Base-by-base conservation (phyloP, 2,329 filamentous ascomycete genomes). In the Podosphaera leucotricha region DNA sequence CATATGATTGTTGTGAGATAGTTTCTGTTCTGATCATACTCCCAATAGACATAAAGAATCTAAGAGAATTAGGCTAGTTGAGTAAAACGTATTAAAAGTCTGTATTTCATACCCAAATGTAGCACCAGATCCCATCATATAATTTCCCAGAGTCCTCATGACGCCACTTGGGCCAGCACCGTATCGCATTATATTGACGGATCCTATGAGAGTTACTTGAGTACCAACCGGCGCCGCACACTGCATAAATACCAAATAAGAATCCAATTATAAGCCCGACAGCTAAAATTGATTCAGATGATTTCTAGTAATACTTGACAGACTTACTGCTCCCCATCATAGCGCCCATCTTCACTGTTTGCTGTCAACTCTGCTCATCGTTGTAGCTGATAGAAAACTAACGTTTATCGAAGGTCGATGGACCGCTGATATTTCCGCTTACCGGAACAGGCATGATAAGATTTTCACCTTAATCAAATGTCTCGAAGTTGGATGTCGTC, bases 21-120 rank as follows among this genome's bases (percentile, higher is more conserved):
- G 54, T 76, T 55, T 98, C 90, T 47, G 84, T 86, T 58, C 90
- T 80, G 57, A 98, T 94, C 38, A 92, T 86, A 54, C 84, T 93
- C 53, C 90, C 90, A 54, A 98, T 93, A 46, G 83, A 87, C 90
- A 98, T 98, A 71, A 98, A 98, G 66, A 95, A 94, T 20, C 73
- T 77, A 50, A 8, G 3, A 26, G 7, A 18, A 28, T 30, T 30
- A 38, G n/a, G 24, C n/a, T 41, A 4, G n/a, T 15, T 21, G 21
- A 45, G n/a, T 46, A 26, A 28, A 38, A 2, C n/a, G 15, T n/a
- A 38, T 21, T 36, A 4, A 16, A 18, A 22, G 35, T 15, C 13
- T 38, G 39, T 10, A 42, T 16, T 18, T 42, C 43, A 49, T 72
- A 93, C 87, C 87, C 90, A 61, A 98, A 98, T 8, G 87, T 95